These are phyloP conservation scores for Perkinsela sp. DNA, from an alignment of 208 protist genomes.

Conservation along the genomic window DNA sequence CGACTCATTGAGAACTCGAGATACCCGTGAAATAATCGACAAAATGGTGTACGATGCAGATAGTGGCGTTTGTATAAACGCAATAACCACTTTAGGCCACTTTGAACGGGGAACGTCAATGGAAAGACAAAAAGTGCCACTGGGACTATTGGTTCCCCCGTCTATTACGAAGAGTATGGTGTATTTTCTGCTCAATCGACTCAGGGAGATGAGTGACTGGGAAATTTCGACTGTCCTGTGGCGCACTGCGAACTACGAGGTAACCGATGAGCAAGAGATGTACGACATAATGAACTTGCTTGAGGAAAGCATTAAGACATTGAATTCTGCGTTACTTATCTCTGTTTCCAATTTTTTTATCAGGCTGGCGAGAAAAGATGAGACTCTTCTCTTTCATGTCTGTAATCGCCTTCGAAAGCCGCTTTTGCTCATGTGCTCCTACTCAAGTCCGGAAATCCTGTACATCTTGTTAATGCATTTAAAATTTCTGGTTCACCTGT, in stretches of 20 bases:
- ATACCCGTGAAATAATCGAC: constrained; percentile 12
- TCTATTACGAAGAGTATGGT: constrained; percentile 22
- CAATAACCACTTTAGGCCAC: constrained; percentile 42
- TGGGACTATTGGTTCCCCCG: constrained; percentile 5
- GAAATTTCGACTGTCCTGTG: constrained; percentile 37
- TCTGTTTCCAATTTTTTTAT: constrained; percentile 43
- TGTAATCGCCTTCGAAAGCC: constrained; percentile 28
- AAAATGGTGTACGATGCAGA: constrained; percentile 47
- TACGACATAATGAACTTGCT: constrained; percentile 71
- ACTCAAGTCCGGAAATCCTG: constrained; percentile 13
- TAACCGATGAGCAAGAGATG: constrained; percentile 39
- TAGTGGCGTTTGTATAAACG: constrained; percentile 37
- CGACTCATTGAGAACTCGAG: constrained; percentile 11
- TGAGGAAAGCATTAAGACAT: constrained; percentile 43
- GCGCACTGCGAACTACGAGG: constrained; percentile 20
- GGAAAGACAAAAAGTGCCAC: constrained; percentile 3
- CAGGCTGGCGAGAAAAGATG: constrained; percentile 41
- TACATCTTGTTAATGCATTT: constrained; percentile 47
- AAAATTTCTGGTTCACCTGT: constrained; percentile 25
- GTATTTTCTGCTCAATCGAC: constrained; percentile 35
- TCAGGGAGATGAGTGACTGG: constrained; percentile 54
- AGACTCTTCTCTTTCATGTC: constrained; percentile 32
- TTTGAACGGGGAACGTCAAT: constrained; percentile 9
- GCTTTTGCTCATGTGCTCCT: constrained; percentile 32
- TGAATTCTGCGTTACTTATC: constrained; percentile 58